Conservation (phyloP, 805 yeast genomes). For the Ogataea glucozyma region DNA sequence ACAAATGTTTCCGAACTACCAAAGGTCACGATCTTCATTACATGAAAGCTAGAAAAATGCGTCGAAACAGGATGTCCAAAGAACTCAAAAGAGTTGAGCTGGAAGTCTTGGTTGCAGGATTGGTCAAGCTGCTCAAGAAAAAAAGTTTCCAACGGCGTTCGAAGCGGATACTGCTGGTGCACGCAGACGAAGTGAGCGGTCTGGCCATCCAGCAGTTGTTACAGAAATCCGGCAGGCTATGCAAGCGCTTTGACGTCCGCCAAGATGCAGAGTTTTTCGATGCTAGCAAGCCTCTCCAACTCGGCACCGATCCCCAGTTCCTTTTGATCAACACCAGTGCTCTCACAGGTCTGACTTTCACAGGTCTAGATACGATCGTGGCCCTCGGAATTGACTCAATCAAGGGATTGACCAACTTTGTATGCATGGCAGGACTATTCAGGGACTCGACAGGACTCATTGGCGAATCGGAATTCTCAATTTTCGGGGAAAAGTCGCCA, state of each 20-base stretch:
- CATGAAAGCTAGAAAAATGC: constrained; percentile 27
- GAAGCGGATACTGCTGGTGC: constrained; percentile 26
- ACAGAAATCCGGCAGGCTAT: constrained; percentile 13
- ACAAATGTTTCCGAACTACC: constrained; percentile 22
- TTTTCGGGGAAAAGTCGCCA: constrained; percentile 14
- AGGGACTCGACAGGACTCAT: constrained; percentile 25
- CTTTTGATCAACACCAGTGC: constrained; percentile 27
- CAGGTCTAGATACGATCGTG: constrained; percentile 29
- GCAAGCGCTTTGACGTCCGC: constrained; percentile 15
- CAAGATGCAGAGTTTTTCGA: constrained; percentile 22
- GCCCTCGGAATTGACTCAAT: constrained; percentile 37
- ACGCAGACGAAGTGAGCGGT: constrained; percentile 32
- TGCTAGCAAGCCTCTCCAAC: not conserved
- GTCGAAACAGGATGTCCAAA: constrained; percentile 19
- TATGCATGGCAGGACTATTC: constrained; percentile 30
- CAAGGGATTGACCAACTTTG: constrained; percentile 24
- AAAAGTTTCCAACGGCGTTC: constrained; percentile 3
- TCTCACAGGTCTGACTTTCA: constrained; percentile 31
- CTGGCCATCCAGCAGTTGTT: constrained; percentile 13
- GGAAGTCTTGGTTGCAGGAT: constrained; percentile 27
- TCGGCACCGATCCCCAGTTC: constrained; percentile 15
- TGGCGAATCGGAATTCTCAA: constrained; percentile 16
- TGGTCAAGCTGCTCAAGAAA: constrained; percentile 25
- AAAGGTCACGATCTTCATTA: constrained; percentile 27
- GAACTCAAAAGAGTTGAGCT: constrained; percentile 25